Evolutionary conservation across 805 yeast genomes (phyloP).

Genomic region (Candida verbasci): DNA sequence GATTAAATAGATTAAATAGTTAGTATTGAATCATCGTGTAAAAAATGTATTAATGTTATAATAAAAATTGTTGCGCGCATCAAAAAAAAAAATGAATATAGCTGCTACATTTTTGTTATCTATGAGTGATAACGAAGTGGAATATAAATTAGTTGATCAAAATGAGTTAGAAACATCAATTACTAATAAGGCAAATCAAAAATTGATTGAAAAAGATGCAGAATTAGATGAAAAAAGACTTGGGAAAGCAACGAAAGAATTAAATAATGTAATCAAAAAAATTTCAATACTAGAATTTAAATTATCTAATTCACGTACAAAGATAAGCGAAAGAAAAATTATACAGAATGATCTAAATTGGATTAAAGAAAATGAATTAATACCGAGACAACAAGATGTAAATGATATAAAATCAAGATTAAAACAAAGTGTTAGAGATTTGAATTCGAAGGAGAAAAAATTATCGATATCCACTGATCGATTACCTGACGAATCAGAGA

Average conservation of each 20-base stretch:
- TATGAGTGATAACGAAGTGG: neutral
- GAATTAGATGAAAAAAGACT: slow-evolving; percentile 75
- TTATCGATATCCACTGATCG: slow-evolving; percentile 22
- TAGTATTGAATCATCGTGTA: too few species aligned
- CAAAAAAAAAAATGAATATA: too few species aligned
- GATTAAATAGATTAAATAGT: too few species aligned
- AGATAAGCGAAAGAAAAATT: slow-evolving; percentile 60
- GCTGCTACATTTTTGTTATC: too few species aligned
- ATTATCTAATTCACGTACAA: slow-evolving; percentile 48
- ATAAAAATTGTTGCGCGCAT: too few species aligned
- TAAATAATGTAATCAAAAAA: slow-evolving; percentile 40
- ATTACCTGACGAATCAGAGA: slow-evolving; percentile 70
- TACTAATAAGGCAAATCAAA: slow-evolving; percentile 62
- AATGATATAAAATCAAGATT: slow-evolving; percentile 44
- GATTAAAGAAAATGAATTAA: slow-evolving; percentile 47
- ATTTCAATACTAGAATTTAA: slow-evolving; percentile 45
- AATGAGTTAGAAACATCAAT: slow-evolving; percentile 71
- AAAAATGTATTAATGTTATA: too few species aligned
- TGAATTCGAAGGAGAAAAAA: slow-evolving; percentile 15
- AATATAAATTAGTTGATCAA: slow-evolving; percentile 62
- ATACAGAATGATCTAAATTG: slow-evolving; percentile 51
- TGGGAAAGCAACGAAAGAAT: slow-evolving; percentile 55
- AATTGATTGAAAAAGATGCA: slow-evolving; percentile 55
- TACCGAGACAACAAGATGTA: slow-evolving; percentile 55
- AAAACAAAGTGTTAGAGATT: slow-evolving; percentile 32